Conservation (phyloP, 306 rosid genomes). For the Comarum palustre region DNA sequence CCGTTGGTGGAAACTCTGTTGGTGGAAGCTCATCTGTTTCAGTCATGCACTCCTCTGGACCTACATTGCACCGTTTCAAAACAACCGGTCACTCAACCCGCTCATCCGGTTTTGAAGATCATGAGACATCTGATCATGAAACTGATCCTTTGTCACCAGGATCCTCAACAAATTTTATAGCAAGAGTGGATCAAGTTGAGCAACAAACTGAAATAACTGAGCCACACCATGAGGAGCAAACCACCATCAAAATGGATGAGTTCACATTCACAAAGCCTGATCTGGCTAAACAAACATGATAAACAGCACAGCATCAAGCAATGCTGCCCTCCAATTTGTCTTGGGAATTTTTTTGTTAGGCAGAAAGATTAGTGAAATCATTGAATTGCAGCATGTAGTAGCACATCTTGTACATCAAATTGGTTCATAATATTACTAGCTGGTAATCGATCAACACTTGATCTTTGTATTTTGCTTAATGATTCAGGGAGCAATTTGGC, state of each 20-base stretch:
- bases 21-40: conserved; percentile 51
- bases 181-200: conserved; percentile 40
- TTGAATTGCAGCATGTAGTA: conserved; percentile 1
- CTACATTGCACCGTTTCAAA: conserved; percentile 62
- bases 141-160: conserved; percentile 31
- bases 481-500: no score
- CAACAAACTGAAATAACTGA: conserved; percentile 25
- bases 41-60: conserved; percentile 38
- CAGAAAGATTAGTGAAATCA: background rate
- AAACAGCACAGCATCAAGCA: background rate
- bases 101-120: conserved; percentile 33
- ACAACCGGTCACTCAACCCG: conserved; percentile 64
- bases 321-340: background rate
- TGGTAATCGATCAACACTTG: background rate
- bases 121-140: conserved; percentile 42
- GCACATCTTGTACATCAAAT: conserved; percentile 16
- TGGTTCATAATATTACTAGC: conserved; percentile 1
- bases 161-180: conserved; percentile 23
- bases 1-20: conserved; percentile 37
- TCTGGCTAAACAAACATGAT: conserved; percentile 15
- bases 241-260: conserved; percentile 30
- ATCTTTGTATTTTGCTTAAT: background rate
- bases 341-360: conserved; percentile 2
- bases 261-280: conserved; percentile 48
- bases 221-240: conserved; percentile 28